phyloP scores from a whole-genome alignment of 352 stramenopile species.

The Aphanomyces stellatus region DNA sequence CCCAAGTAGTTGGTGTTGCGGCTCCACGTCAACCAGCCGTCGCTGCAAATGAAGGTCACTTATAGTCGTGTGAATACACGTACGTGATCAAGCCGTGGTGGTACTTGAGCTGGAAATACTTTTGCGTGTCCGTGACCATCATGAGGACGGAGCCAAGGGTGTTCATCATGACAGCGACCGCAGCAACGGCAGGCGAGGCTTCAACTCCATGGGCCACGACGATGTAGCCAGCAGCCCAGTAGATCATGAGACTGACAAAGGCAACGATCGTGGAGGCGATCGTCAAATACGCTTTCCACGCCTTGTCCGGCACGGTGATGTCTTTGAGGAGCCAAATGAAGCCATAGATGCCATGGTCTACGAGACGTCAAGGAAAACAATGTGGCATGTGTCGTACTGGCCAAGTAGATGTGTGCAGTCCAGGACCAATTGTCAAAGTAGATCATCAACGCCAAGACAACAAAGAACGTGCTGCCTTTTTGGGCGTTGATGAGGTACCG shows the following conservation, averaged over 20 bases:
- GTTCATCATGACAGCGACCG: neutral
- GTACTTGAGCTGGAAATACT: constrained; percentile 3
- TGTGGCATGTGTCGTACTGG: neutral
- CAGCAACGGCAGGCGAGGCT: neutral
- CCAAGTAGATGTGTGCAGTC: neutral
- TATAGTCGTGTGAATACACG: no score
- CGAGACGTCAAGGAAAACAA: neutral
- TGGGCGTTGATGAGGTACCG: neutral
- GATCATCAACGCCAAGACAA: neutral
- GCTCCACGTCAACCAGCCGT: constrained; percentile 21
- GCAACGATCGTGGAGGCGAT: neutral
- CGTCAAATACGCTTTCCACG: neutral
- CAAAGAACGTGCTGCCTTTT: neutral
- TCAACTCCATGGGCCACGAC: neutral
- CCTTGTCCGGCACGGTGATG: neutral
- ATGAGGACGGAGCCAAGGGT: neutral
- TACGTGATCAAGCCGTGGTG: constrained; percentile 10
- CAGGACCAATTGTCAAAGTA: constrained; percentile 16
- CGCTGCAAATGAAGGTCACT: neutral
- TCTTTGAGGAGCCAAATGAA: constrained; percentile 13
- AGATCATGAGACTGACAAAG: neutral
- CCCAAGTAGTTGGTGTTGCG: constrained; percentile 23
- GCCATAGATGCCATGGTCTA: constrained; percentile 10
- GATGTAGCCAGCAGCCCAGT: constrained; percentile 12
- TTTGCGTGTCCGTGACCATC: constrained; percentile 15